Conservation (phyloP, 441 rosid genomes). For the Syzygium malaccense region DNA sequence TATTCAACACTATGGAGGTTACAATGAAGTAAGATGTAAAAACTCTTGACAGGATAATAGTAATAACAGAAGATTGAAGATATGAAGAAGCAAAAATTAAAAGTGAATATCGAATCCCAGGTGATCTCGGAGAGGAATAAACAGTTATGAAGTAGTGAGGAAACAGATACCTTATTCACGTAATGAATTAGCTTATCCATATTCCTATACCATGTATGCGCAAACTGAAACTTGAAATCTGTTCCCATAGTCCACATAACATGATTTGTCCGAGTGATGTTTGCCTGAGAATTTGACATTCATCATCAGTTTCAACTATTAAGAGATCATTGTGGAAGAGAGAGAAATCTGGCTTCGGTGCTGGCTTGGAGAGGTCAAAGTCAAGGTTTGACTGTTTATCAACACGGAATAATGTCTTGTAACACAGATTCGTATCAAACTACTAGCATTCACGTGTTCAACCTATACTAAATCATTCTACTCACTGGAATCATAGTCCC, state of each 20-base stretch:
- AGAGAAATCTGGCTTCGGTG: not conserved
- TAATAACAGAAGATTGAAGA: not conserved
- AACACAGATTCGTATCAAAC: not conserved
- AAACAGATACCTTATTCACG: constrained; percentile 67
- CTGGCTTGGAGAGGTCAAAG: not conserved
- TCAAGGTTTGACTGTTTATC: not conserved
- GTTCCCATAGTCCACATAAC: constrained; percentile 99
- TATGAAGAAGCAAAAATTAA: not conserved
- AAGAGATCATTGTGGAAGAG: not conserved
- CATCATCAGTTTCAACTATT: not conserved
- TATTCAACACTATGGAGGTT: not conserved
- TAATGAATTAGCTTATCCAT: constrained; percentile 98
- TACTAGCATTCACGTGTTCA: not conserved
- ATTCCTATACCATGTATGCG: constrained; percentile 85
- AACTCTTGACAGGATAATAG: not conserved
- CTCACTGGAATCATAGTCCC: not conserved
- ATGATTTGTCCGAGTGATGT: constrained; percentile 87
- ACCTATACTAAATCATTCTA: not conserved
- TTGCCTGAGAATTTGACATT: constrained; percentile 54
- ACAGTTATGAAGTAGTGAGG: not conserved
- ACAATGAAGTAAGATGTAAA: not conserved
- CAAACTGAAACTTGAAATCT: constrained; percentile 96
- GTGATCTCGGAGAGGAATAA: not conserved
- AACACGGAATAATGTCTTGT: not conserved
- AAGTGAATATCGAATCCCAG: not conserved